Evolutionary conservation across 2,329 filamentous ascomycete genomes (phyloP), one percentile per base, ranked within the genome.

Genomic region (Hypomyces rosellus): DNA sequence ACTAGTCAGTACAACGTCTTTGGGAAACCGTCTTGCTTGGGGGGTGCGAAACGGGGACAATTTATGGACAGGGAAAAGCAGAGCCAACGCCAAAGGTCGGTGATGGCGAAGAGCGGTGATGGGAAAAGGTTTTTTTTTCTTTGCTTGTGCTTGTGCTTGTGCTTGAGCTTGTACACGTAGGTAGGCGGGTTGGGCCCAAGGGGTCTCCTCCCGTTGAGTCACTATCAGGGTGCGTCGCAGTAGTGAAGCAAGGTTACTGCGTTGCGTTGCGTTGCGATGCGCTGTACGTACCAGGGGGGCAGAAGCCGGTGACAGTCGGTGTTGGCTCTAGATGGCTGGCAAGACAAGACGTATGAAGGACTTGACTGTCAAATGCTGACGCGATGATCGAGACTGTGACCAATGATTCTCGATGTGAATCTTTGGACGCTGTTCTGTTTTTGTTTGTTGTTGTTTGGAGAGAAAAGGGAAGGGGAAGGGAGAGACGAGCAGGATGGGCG

Each of bases 301-400:
- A 61, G 59, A 61, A 65, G 61, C 57, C 57, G 52, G 53, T 48
- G 55, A 54, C 49, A 51, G 41, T 25, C 54, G 48, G 34, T 41
- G 52, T 50, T 54, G 54, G 60, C 58, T 61, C 50, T 49, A 42
- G 56, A 52, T 60, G 58, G 59, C 58, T 63, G 62, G 59, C 60
- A 62, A 38, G 36, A n/a, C 36, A 38, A 38, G 36, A 38, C 36
- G 36, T 38, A n/a, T 38, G 9, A 38, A 38, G 36, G 36, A 38
- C 36, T 38, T 38, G 36, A 38, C 36, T 38, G 36, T 38, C 14
- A 9, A 38, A 58, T 66, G 74, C 76, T 79, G 77, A 68, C 70
- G 76, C 73, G 76, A 80, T 70, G 68, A 75, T 76, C 77, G 67
- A 70, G 73, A 76, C 78, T 78, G 78, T 78, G 78, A 81, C 77